Evolutionary conservation across 2,329 filamentous ascomycete species (phyloP), one percentile per base, ranked within the genome.

Genomic region (Penicillium sumatraense): DNA sequence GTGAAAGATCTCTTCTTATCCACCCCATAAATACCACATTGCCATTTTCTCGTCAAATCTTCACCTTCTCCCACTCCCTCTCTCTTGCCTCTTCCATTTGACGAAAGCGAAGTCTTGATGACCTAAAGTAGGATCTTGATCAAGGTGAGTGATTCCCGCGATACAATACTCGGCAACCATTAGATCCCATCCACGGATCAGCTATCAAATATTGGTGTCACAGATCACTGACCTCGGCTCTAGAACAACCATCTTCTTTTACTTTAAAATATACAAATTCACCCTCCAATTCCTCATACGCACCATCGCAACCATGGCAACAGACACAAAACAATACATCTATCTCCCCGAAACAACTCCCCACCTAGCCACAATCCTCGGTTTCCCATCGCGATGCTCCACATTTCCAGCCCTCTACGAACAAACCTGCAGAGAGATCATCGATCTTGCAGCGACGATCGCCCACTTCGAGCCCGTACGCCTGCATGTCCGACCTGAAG

Each of bases 381-480:
- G 67, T 41, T 69, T 67, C 48, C 67, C 67, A 18, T 68, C 67
- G 1, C 57, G 38, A 35, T 26, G 42, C 38, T 68, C 67, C 5
- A 64, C 62, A 29, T 54, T 66, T n/a, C 57, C 62, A 9, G 47
- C 49, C 5, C 61, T 66, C 3, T 57, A 69, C 49, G 31, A 53
- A 3, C 21, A 20, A 8, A 66, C 66, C 14, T 63, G 62, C 42
- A 57, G 24, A 16, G 68, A 71, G 36, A 69, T 71, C 38, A 56
- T 66, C 26, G 56, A 60, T 33, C 56, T 71, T 24, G 68, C 65
- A 16, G 58, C 54, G 11, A 59, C 69, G 23, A 69, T 70, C 48
- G 63, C 69, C 6, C 21, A 27, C 10, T 73, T 72, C 49, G 70
- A 73, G 48, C 69, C 68, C 6, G 70, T 73, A 8, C 67, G 64